Conservation (phyloP, 495 filamentous ascomycete genomes). For the Penicillium pancosmium region DNA sequence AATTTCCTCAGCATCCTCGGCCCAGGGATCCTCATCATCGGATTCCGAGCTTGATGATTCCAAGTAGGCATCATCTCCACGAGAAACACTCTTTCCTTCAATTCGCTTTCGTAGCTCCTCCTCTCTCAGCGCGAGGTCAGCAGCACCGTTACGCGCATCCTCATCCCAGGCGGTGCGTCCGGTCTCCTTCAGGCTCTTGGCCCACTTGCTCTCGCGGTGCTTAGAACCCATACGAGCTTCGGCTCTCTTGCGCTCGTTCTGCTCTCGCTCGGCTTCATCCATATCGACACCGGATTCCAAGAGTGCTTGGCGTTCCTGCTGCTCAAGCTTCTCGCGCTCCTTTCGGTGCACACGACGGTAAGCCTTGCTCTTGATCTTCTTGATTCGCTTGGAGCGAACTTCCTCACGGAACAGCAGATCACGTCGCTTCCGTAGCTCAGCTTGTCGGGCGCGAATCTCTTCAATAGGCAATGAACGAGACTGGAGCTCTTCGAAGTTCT, state of each 20-base stretch:
- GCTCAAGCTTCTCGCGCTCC: slow-evolving; percentile 71
- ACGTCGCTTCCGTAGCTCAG: slow-evolving; percentile 75
- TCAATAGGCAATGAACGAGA: slow-evolving; percentile 65
- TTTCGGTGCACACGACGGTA: slow-evolving; percentile 91
- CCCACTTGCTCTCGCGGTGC: slow-evolving; percentile 93
- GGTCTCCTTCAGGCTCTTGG: slow-evolving; percentile 80
- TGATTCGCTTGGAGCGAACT: slow-evolving; percentile 83
- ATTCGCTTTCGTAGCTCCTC: slow-evolving; percentile 85
- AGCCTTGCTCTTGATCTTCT: slow-evolving; percentile 97
- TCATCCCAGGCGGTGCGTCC: slow-evolving; percentile 83
- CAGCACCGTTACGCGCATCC: slow-evolving; percentile 72
- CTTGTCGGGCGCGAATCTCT: slow-evolving; percentile 72
- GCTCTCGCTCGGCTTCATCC: slow-evolving; percentile 78
- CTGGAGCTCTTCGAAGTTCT: slow-evolving; percentile 70
- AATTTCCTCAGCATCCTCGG: slow-evolving; percentile 56
- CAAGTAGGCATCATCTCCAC: slow-evolving; percentile 51
- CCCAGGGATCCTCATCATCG: slow-evolving; percentile 59
- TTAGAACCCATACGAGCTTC: slow-evolving; percentile 86
- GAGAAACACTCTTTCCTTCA: slow-evolving; percentile 68
- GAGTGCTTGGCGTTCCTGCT: slow-evolving; percentile 70
- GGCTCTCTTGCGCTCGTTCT: slow-evolving; percentile 76
- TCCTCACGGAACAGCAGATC: slow-evolving; percentile 93
- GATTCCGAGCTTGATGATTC: slow-evolving; percentile 55
- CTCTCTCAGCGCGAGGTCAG: slow-evolving; percentile 80
- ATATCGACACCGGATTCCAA: slow-evolving; percentile 66